These are phyloP conservation scores for Picea glauca DNA, from an alignment of 75 land plant genomes.

Conservation along the genomic window DNA sequence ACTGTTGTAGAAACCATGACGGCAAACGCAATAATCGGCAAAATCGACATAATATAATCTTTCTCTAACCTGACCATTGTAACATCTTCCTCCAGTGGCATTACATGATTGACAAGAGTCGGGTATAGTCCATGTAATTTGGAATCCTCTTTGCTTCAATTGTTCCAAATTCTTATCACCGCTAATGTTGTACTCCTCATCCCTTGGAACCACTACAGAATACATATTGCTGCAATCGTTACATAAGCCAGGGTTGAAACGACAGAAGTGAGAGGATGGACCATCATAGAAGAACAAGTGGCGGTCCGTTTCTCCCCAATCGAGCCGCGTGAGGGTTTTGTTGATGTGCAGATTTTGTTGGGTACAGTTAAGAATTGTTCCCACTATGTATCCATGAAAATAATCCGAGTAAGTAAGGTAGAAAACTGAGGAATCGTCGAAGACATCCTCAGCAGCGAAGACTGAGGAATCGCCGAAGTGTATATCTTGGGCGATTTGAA, in stretches of 20 bases:
- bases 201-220: not conserved
- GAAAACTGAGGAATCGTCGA: not conserved
- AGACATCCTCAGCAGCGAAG: too few species aligned
- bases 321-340: not conserved
- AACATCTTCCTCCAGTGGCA: not conserved
- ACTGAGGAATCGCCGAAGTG: too few species aligned
- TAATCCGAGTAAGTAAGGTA: not conserved
- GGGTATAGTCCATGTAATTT: not conserved
- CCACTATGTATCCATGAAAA: not conserved
- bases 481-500: too few species aligned
- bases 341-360: not conserved
- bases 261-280: not conserved
- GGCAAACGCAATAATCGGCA: not conserved
- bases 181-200: not conserved
- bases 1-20: not conserved
- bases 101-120: not conserved
- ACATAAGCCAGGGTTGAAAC: fast-evolving
- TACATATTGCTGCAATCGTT: not conserved
- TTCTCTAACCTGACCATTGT: too few species aligned
- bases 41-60: too few species aligned
- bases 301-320: not conserved
- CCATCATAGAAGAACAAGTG: not conserved
- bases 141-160: not conserved
- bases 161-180: not conserved
- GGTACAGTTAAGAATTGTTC: not conserved